Evolutionary conservation across 768 basidiomycete genomes (phyloP).

Genomic region (Mycena leptocephala): DNA sequence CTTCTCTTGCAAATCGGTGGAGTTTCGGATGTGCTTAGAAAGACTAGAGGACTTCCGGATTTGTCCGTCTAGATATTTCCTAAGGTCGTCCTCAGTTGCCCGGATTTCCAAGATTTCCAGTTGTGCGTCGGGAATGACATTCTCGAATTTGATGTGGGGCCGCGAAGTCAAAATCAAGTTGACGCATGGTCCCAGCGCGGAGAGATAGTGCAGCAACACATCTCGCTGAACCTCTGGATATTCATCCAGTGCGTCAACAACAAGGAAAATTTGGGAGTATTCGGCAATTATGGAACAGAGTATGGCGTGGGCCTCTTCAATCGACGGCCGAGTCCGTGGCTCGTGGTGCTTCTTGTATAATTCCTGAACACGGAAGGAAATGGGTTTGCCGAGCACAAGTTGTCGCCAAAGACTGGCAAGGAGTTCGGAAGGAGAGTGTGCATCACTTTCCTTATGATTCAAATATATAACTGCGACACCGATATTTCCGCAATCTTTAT

Average conservation of each 20-base stretch:
- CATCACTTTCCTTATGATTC: neutral
- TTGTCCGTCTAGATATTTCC: neutral
- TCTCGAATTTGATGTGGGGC: neutral
- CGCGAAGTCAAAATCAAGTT: constrained; percentile 10
- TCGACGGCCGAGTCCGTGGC: neutral
- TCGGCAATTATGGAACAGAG: neutral
- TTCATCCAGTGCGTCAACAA: constrained; percentile 20
- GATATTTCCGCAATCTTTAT: neutral
- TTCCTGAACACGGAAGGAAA: neutral
- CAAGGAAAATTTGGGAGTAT: neutral
- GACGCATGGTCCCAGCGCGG: neutral
- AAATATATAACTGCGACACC: neutral
- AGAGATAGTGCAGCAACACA: neutral
- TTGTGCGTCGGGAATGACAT: neutral
- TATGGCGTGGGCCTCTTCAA: neutral
- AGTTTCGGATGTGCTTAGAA: neutral
- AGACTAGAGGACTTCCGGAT: neutral
- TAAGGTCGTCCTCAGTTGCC: neutral
- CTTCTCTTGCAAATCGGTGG: neutral
- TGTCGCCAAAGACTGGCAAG: constrained; percentile 1
- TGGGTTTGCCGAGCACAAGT: neutral
- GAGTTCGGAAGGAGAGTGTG: neutral
- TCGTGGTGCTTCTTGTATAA: neutral
- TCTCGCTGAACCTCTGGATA: neutral
- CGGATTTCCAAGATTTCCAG: neutral